Evolutionary conservation across 2,329 filamentous ascomycete species (phyloP).

Genomic region (Sphaerulina populicola): DNA sequence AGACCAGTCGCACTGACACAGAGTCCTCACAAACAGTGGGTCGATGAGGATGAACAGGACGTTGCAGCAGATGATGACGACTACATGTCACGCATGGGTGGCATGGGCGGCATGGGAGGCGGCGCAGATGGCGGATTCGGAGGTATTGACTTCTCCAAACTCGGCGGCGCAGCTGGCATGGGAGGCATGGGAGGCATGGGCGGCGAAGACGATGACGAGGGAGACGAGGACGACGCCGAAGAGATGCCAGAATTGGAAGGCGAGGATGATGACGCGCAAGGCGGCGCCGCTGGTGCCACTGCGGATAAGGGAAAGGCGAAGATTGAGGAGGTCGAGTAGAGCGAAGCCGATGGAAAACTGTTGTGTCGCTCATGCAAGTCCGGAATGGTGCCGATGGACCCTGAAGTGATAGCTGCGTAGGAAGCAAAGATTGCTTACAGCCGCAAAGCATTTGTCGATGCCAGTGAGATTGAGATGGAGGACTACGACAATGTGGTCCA

Average conservation of each 20-base stretch:
- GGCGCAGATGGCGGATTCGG: conserved; percentile 27
- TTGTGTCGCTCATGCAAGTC: too few species aligned
- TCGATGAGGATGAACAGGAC: conserved; percentile 97
- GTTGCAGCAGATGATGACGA: conserved; percentile 74
- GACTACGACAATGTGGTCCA: too few species aligned
- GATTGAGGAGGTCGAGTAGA: conserved; percentile 41
- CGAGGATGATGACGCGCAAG: conserved; percentile 39
- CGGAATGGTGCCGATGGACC: too few species aligned
- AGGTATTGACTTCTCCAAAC: conserved; percentile 36
- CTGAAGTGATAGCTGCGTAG: too few species aligned
- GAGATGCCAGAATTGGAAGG: conserved; percentile 70
- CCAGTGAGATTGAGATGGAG: too few species aligned
- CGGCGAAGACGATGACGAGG: conserved; percentile 41
- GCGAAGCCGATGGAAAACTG: too few species aligned
- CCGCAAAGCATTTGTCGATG: too few species aligned
- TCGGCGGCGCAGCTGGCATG: conserved; percentile 52
- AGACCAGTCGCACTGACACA: conserved; percentile 13
- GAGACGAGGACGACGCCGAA: conserved; percentile 66
- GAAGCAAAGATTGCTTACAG: too few species aligned
- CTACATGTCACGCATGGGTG: conserved; percentile 45
- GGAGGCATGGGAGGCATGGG: conserved; percentile 35
- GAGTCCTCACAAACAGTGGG: conserved; percentile 52
- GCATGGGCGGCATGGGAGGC: conserved; percentile 31
- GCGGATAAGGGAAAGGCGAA: conserved; percentile 31
- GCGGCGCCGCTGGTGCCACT: conserved; percentile 19